Percentiles rank a stretch among this genome's conserved stretches.
These are phyloP conservation scores for Tetrapyrgos nigripes DNA, from an alignment of 1,284 basidiomycete species.

Conservation along the genomic window DNA sequence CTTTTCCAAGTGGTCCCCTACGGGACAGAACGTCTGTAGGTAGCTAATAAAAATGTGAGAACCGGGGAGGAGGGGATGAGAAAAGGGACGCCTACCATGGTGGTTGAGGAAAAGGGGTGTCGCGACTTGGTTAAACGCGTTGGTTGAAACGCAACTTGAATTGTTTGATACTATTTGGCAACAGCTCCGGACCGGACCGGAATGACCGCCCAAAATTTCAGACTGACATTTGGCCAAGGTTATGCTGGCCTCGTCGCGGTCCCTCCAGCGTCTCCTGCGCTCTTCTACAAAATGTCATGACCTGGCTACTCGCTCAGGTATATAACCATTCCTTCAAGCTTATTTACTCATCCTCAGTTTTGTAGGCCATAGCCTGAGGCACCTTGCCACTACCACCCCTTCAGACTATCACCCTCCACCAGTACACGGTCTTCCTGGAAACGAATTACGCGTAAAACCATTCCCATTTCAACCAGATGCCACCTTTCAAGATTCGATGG, in stretches of 20 bases:
- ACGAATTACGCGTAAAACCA: conserved; percentile 29
- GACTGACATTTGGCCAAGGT: neutral
- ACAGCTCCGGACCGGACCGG: neutral
- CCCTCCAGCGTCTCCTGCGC: neutral
- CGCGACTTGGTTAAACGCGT: conserved; percentile 8
- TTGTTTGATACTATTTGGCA: conserved; percentile 30
- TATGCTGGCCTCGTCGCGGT: neutral
- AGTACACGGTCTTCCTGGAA: conserved; percentile 3
- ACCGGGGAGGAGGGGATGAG: conserved; percentile 10
- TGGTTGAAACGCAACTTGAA: conserved; percentile 1
- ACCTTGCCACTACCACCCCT: neutral
- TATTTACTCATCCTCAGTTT: neutral
- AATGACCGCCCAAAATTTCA: neutral
- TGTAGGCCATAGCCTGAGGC: neutral
- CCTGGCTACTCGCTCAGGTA: neutral
- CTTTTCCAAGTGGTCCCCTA: conserved; percentile 92
- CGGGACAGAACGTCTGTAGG: conserved; percentile 90
- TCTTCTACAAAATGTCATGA: neutral
- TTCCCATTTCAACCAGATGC: conserved; percentile 36
- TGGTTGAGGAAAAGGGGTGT: conserved; percentile 19
- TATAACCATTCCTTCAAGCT: neutral
- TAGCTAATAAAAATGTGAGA: conserved; percentile 85
- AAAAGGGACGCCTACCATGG: conserved; percentile 38
- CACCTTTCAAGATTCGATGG: conserved; percentile 32
- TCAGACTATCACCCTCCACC: neutral